These are phyloP conservation scores for Leishmania braziliensis DNA, from an alignment of 208 protist species.

Conservation along the genomic window DNA sequence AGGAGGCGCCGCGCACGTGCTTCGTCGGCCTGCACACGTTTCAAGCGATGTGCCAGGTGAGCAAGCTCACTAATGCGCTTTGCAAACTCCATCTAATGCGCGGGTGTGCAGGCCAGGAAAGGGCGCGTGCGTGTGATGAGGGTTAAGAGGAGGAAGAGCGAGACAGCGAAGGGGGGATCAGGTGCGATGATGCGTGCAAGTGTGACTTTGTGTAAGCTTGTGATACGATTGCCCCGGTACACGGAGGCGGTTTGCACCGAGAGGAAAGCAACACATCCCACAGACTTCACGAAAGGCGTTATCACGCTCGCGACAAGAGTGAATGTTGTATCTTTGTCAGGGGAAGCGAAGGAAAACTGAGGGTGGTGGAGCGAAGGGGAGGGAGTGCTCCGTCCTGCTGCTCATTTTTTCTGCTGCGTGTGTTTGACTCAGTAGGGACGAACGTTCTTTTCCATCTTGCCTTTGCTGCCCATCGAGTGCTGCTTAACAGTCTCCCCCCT, in stretches of 20 bases:
- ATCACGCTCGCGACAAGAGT: neutral
- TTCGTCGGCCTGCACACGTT: constrained; percentile 16
- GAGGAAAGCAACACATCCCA: neutral
- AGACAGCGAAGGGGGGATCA: neutral
- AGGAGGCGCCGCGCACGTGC: constrained; percentile 11
- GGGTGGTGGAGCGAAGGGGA: neutral
- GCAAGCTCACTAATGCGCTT: constrained; percentile 25
- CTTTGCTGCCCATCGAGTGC: neutral
- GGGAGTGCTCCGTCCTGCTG: neutral
- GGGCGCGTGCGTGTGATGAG: neutral
- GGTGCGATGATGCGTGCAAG: neutral
- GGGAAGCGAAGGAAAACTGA: neutral
- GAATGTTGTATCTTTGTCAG: neutral
- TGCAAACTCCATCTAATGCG: constrained; percentile 22
- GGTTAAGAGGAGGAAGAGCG: neutral
- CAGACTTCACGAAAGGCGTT: neutral
- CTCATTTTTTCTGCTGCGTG: neutral
- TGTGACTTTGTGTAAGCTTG: neutral
- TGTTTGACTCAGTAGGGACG: neutral
- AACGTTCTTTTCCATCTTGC: neutral
- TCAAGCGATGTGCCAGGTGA: constrained; percentile 20
- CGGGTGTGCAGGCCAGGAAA: neutral
- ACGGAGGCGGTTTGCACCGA: neutral
- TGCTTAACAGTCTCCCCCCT: neutral
- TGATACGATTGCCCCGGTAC: neutral